Conservation (phyloP, 495 filamentous ascomycete species). For the Coniosporium apollinis region DNA sequence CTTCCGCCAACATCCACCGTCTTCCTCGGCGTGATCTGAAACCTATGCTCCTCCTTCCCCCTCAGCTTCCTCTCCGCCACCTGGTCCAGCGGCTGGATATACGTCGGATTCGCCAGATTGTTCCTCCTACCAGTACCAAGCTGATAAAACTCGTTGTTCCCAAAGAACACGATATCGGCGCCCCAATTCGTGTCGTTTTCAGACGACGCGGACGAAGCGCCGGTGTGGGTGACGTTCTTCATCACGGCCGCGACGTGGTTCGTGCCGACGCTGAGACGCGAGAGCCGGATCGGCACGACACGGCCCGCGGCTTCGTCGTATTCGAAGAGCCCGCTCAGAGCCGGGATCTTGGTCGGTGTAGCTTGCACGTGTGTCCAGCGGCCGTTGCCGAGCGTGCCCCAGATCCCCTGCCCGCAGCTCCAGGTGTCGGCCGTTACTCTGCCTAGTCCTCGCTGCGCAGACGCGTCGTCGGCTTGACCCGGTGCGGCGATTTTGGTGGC, state of each 20-base stretch:
- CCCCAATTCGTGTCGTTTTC: conserved; percentile 63
- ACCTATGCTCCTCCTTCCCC: conserved; percentile 47
- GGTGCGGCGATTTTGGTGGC: conserved; percentile 38
- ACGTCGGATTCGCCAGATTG: conserved; percentile 53
- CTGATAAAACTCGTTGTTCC: conserved; percentile 85
- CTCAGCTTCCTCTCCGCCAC: conserved; percentile 31
- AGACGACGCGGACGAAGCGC: conserved; percentile 28
- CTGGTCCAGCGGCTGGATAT: conserved; percentile 59
- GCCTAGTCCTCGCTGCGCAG: conserved; percentile 25
- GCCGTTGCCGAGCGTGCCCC: conserved; percentile 66
- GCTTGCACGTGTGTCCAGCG: conserved; percentile 82
- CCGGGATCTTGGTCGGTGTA: conserved; percentile 63
- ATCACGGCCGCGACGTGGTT: conserved; percentile 68
- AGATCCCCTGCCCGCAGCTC: conserved; percentile 72
- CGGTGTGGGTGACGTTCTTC: conserved; percentile 54
- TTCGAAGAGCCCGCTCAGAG: conserved; percentile 65
- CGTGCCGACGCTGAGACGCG: conserved; percentile 51
- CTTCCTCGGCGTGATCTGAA: conserved; percentile 71
- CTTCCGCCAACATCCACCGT: conserved; percentile 46
- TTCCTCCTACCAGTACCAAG: conserved; percentile 80
- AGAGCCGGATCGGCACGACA: conserved; percentile 60
- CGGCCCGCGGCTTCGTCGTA: conserved; percentile 56
- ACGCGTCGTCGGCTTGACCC: conserved; percentile 27
- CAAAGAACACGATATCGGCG: conserved; percentile 79
- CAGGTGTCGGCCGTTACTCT: conserved; percentile 58